Evolutionary conservation across 2,329 filamentous ascomycete genomes (phyloP).

Genomic region (Talaromyces amestolkiae): DNA sequence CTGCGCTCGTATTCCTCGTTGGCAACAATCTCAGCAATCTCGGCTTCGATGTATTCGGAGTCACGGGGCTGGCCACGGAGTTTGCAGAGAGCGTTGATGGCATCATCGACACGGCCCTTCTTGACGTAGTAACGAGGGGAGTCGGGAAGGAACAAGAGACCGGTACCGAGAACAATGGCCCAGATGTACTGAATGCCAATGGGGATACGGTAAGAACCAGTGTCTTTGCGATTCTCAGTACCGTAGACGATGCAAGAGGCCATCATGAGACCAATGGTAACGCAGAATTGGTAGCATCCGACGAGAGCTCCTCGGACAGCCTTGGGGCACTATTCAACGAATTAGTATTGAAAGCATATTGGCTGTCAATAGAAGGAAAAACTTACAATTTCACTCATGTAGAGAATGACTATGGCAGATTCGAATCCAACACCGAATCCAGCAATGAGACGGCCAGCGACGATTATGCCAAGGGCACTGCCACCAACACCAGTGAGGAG

Average conservation of each 20-base stretch:
- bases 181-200: conserved; percentile 78
- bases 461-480: conserved; percentile 58
- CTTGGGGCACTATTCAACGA: conserved; percentile 46
- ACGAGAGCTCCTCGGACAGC: conserved; percentile 77
- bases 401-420: conserved; percentile 75
- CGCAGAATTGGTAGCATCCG: conserved; percentile 79
- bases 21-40: conserved; percentile 84
- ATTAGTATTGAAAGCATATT: not conserved
- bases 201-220: conserved; percentile 73
- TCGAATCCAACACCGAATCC: conserved; percentile 79
- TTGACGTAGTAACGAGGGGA: conserved; percentile 84
- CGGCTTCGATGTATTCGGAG: conserved; percentile 72
- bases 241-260: conserved; percentile 73
- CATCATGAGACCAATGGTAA: conserved; percentile 74
- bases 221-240: conserved; percentile 61
- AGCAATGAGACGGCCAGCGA: conserved; percentile 70
- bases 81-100: conserved; percentile 60
- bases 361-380: not conserved
- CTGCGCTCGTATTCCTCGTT: conserved; percentile 82
- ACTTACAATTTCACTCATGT: conserved; percentile 75
- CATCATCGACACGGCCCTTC: conserved; percentile 66
- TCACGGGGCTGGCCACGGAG: conserved; percentile 72
- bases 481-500: conserved; percentile 56
- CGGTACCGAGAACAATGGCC: conserved; percentile 70
- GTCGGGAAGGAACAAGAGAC: conserved; percentile 75